Conservation (phyloP, 108 stramenopile species). For the Discostella stelligeroides region DNA sequence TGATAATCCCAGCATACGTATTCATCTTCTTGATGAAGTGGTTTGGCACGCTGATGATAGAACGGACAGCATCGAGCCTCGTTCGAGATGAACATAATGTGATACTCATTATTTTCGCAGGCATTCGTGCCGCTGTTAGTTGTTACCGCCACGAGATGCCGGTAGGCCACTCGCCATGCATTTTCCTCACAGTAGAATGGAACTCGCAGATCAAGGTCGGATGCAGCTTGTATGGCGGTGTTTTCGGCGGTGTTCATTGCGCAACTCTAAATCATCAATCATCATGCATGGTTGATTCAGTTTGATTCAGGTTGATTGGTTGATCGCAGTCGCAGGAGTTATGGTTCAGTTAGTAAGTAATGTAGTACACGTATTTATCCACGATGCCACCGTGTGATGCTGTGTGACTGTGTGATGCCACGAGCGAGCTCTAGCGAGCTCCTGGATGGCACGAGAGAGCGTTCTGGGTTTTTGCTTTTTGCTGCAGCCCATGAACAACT, state of each 20-base stretch:
- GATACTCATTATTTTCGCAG: conserved; percentile 25
- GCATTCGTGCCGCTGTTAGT: conserved; percentile 17
- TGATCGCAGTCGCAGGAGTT: no score
- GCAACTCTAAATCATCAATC: no score
- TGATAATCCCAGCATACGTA: conserved; percentile 90
- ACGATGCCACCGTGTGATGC: no score
- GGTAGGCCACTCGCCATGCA: conserved; percentile 78
- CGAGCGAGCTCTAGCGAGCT: no score
- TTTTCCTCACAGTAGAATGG: conserved; percentile 92
- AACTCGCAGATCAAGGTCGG: conserved; percentile 68
- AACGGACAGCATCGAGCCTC: conserved; percentile 68
- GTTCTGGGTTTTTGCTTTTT: no score
- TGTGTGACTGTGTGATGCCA: no score
- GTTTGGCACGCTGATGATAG: conserved; percentile 63
- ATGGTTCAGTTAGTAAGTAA: no score
- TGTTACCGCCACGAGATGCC: conserved; percentile 20
- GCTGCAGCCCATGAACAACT: no score
- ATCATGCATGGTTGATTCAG: no score
- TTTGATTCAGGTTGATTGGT: no score
- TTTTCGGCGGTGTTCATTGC: conserved; percentile 28
- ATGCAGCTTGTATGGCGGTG: conserved; percentile 50
- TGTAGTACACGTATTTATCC: no score
- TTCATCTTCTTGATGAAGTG: conserved; percentile 17
- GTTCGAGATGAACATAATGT: conserved; percentile 77
- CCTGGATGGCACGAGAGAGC: no score